Evolutionary conservation across 345 rosid genomes (phyloP).

Genomic region (Salix koriyanagi): DNA sequence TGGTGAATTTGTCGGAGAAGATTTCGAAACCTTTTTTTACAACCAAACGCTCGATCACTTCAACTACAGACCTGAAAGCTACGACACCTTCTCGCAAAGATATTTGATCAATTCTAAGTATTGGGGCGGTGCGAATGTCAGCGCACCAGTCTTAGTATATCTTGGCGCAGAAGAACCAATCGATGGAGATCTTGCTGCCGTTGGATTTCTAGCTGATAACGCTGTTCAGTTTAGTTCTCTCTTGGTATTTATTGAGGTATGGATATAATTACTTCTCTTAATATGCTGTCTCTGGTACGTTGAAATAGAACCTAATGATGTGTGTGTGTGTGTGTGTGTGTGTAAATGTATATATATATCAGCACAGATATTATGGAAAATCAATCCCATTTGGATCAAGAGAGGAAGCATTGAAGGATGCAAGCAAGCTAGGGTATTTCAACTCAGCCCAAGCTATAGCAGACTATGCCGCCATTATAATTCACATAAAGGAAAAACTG

Average conservation of each 20-base stretch:
- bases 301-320: background rate
- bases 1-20: conserved; percentile 9
- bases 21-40: conserved; percentile 31
- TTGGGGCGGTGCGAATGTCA: conserved; percentile 36
- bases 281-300: background rate
- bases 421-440: conserved; percentile 47
- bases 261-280: background rate
- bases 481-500: conserved; percentile 37
- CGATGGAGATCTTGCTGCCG: background rate
- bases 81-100: conserved; percentile 31
- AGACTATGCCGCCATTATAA: conserved; percentile 53
- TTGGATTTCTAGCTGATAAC: conserved; percentile 34
- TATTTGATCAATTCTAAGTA: conserved; percentile 32
- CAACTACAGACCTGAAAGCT: conserved; percentile 42
- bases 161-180: conserved; percentile 34
- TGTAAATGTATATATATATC: no score
- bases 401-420: conserved; percentile 41
- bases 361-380: conserved; percentile 47
- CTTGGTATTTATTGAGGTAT: conserved; percentile 40
- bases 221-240: conserved; percentile 33
- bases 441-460: conserved; percentile 56
- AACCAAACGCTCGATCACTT: conserved; percentile 50
- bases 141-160: conserved; percentile 37
- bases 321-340: rapidly evolving
- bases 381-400: conserved; percentile 48